Base-by-base conservation (phyloP, 306 rosid species). In the Dalbergia oliveri region DNA sequence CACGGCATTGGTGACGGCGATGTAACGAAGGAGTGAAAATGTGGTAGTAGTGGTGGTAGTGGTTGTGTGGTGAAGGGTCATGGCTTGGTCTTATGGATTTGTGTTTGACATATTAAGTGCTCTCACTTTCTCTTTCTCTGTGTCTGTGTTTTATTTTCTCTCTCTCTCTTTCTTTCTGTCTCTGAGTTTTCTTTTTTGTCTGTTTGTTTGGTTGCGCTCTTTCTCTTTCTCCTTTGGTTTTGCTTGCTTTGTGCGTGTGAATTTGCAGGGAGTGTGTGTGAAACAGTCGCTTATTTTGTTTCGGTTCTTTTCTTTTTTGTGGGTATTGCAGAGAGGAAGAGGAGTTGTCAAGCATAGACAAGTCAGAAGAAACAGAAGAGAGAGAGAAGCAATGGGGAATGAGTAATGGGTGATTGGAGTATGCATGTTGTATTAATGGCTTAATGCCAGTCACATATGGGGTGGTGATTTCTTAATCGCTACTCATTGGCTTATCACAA, bases 21-120 rank as follows among this genome's bases (percentile, higher is more conserved):
- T 0, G 70, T 23, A 39, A 45, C 23, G 31, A 68, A 31, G 66
- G 59, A 10, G 6, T 37, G 49, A 31, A n/a, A 16, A 43, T 11
- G 70, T 37, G 37, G 77, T 31, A 37, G 41, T 43, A 43, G 5
- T 15, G 45, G 34, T 23, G 13, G 26, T 43, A 6, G 23, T n/a
- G 49, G 18, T 5, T 11, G 19, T 50, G 50, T 34, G 16, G 51
- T 18, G 65, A 58, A 72, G 73, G 85, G 68, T 80, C 89, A 83
- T 83, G 54, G 88, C 85, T 72, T 10, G 85, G 26, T 41, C 65
- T 75, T 70, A 56, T 44, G 87, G 64, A 62, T 83, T 77, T 53
- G 79, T 74, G 68, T 60, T 76, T 60, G 80, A 60, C 89, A 86
- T 81, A 10, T 51, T 76, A 11, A 45, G 69, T 66, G 54, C 12